Percentiles rank a stretch among this genome's conserved stretches.
Conservation (phyloP, 2,329 filamentous ascomycete genomes). For the Aspergillus clavatus region DNA sequence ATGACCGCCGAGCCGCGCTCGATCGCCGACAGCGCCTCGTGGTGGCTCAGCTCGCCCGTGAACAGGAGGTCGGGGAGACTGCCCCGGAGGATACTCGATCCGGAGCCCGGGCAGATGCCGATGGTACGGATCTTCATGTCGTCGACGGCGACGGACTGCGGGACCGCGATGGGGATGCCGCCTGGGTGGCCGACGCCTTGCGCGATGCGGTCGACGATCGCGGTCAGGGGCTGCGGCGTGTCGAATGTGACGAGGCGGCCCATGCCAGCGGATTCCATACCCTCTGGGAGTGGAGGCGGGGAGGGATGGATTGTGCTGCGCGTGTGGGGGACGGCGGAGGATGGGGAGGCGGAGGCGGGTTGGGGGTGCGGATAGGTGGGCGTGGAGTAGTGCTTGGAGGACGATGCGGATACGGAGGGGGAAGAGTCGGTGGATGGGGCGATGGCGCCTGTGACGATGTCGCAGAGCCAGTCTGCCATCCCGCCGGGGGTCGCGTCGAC, state of each 20-base stretch:
- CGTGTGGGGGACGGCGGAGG: constrained; percentile 45
- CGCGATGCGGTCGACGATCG: constrained; percentile 59
- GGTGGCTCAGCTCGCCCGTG: constrained; percentile 90
- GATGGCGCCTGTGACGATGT: constrained; percentile 63
- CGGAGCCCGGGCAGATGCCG: constrained; percentile 86
- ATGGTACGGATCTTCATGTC: constrained; percentile 61
- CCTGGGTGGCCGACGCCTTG: constrained; percentile 62
- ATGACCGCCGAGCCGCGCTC: constrained; percentile 80
- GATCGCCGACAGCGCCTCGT: constrained; percentile 80
- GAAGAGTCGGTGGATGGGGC: constrained; percentile 5
- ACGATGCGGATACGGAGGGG: constrained; percentile 13
- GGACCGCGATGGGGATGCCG: constrained; percentile 60
- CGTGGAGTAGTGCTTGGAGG: constrained; percentile 35
- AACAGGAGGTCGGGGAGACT: constrained; percentile 70
- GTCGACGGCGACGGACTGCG: constrained; percentile 52
- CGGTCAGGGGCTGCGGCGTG: constrained; percentile 48
- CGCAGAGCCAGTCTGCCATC: constrained; percentile 89
- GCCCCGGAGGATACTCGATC: constrained; percentile 60
- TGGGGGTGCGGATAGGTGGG: constrained; percentile 36
- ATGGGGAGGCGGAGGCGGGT: constrained; percentile 22
- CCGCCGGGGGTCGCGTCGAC: constrained; percentile 81
- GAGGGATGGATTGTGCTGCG: constrained; percentile 52
- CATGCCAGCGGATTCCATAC: constrained; percentile 53
- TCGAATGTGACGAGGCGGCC: constrained; percentile 57
- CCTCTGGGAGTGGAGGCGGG: constrained; percentile 29